phyloP scores from a whole-genome alignment of 139 green algal species.

The Micractinium conductrix region DNA sequence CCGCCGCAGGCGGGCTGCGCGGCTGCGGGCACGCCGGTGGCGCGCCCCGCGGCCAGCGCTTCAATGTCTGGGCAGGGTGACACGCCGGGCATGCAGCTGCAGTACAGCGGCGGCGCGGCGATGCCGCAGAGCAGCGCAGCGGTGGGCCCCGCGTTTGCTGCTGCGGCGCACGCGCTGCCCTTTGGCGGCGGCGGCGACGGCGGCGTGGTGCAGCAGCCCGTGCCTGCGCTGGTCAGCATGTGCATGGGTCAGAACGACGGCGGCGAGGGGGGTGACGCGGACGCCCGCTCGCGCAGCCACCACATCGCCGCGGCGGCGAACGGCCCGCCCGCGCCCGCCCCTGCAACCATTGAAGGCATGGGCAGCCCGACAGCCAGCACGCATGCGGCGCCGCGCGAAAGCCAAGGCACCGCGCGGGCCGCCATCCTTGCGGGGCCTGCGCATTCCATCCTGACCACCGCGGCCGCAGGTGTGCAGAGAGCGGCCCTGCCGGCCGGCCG shows the following conservation, averaged over 20 bases:
- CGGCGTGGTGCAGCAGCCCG: neutral
- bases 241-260: neutral
- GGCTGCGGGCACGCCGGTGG: neutral
- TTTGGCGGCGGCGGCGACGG: neutral
- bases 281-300: neutral
- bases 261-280: neutral
- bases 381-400: constrained; percentile 1
- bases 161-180: neutral
- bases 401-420: constrained; percentile 21
- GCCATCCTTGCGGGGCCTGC: constrained; percentile 26
- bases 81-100: neutral
- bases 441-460: constrained; percentile 36
- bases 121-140: constrained; percentile 27
- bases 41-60: constrained; percentile 3
- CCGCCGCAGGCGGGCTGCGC: neutral
- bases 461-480: neutral
- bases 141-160: neutral
- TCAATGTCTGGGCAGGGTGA: constrained; percentile 27
- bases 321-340: neutral
- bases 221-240: neutral
- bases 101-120: neutral
- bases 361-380: constrained; percentile 17
- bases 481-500: no score
- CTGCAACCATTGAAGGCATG: neutral
- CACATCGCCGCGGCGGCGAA: neutral